phyloP scores from a whole-genome alignment of 768 basidiomycete genomes.

The Boletus edulis region DNA sequence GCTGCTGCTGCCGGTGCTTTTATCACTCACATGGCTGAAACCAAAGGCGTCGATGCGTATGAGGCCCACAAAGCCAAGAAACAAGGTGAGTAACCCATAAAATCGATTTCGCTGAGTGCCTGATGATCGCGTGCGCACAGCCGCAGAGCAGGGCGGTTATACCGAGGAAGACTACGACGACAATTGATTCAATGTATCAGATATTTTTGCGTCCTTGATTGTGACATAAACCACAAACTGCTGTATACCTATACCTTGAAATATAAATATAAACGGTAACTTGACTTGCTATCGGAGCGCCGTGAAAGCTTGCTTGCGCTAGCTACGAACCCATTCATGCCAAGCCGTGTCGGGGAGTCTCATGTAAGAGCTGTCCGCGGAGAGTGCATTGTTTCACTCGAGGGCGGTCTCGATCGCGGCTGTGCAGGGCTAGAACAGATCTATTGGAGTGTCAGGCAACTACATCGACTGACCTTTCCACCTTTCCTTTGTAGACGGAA shows the following conservation, averaged over 20 bases:
- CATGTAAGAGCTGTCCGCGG: background rate
- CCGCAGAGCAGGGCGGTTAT: background rate
- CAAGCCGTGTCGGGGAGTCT: too few species aligned
- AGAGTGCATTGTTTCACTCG: background rate
- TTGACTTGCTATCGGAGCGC: background rate
- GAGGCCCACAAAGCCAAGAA: slow-evolving; percentile 44
- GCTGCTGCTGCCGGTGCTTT: slow-evolving; percentile 57
- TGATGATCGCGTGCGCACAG: slow-evolving; percentile 9
- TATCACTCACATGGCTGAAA: slow-evolving; percentile 53
- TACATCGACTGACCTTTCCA: background rate
- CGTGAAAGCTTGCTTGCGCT: too few species aligned
- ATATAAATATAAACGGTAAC: too few species aligned
- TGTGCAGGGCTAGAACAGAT: background rate
- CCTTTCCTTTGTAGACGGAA: slow-evolving; percentile 29
- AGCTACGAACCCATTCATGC: too few species aligned
- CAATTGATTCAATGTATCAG: background rate
- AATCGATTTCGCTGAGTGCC: background rate
- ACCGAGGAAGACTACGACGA: background rate
- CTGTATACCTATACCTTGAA: slow-evolving; percentile 7
- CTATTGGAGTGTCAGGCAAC: background rate
- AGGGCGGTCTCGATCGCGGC: background rate
- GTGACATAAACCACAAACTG: background rate
- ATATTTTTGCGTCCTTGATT: background rate
- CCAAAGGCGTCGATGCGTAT: slow-evolving; percentile 53
- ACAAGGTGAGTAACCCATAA: slow-evolving; percentile 24